Evolutionary conservation across 1,284 basidiomycete genomes (phyloP), one percentile per base, ranked within the genome.

Genomic region (Retiboletus flavoniger): DNA sequence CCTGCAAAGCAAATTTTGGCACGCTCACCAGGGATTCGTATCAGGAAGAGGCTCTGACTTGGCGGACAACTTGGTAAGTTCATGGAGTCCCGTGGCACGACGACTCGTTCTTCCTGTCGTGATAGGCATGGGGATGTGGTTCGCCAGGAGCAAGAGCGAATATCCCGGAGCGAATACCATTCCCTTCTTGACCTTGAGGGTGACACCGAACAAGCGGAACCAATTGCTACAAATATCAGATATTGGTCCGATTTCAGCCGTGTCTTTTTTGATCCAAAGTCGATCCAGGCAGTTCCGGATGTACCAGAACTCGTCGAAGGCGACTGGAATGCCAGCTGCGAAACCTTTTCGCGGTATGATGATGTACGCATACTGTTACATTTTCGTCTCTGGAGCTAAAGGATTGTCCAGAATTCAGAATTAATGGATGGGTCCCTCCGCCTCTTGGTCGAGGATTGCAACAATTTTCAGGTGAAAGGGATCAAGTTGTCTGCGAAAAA

Each of bases 191-290:
- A 83, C 32, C 67, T 73, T 11, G 67, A 71, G 10, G 66, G 66
- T 32, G 51, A 47, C 29, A 60, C 59, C n/a, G 63, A 63, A 29
- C 59, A 60, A 42, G 63, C 65, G 31, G 55, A 59, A 38, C 52
- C 61, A 40, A 50, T 61, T 10, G 31, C 50, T 24, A 45, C 61
- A 48, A 60, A 76, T n/a, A 71, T 87, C 55, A 77, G 83, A 58
- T 89, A 80, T 64, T 92, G 89, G 89, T 89, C 89, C 3, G 89
- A 92, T 70, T 90, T 83, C 61, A 87, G 76, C 60, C 83, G 85
- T 29, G 78, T 89, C 21, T 85, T 79, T 66, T 86, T 84, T 64
- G 73, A 79, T 57, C 85, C 85, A 17, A 79, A 81, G 56, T 81
- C 84, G 11, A 64, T 87, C 11, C 87, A 90, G 60, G 75, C 75